These are phyloP conservation scores for Talaromyces sp. DNA, from an alignment of 2,329 filamentous ascomycete species.

Conservation along the genomic window DNA sequence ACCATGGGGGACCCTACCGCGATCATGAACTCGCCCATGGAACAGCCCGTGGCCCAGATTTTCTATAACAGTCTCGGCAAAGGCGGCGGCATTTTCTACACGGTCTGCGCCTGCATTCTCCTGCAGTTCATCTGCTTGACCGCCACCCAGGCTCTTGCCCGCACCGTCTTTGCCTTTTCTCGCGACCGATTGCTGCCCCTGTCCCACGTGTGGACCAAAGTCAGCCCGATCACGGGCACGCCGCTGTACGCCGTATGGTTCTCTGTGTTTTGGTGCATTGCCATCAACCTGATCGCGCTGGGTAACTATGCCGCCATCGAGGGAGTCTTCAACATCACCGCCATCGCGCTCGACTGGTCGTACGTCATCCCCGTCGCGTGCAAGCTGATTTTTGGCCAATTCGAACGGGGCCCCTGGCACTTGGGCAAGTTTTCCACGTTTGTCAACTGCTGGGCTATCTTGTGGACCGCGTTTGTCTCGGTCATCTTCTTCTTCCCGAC, in stretches of 20 bases:
- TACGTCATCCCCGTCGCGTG: conserved; percentile 54
- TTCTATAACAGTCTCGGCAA: conserved; percentile 54
- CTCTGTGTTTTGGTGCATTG: conserved; percentile 49
- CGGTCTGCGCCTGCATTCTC: conserved; percentile 50
- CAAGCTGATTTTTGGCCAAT: conserved; percentile 46
- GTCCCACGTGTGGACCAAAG: conserved; percentile 45
- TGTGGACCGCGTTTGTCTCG: conserved; percentile 50
- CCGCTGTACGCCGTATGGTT: conserved; percentile 54
- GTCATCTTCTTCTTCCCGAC: conserved; percentile 53
- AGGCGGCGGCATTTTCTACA: conserved; percentile 48
- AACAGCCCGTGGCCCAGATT: conserved; percentile 53
- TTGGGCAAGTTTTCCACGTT: conserved; percentile 38
- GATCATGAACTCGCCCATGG: conserved; percentile 43
- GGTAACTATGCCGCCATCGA: conserved; percentile 46
- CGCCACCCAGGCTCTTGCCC: conserved; percentile 38
- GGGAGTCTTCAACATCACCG: conserved; percentile 42
- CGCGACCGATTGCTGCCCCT: conserved; percentile 48
- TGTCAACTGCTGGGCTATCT: conserved; percentile 46
- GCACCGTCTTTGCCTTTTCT: conserved; percentile 53
- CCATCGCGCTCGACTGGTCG: conserved; percentile 36
- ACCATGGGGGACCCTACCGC: conserved; percentile 49
- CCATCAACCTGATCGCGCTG: conserved; percentile 55
- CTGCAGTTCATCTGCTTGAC: conserved; percentile 12
- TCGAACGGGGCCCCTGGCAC: conserved; percentile 50
- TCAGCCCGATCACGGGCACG: conserved; percentile 45